Conservation (phyloP, 2,329 filamentous ascomycete genomes). For the Phialemoniopsis sp. region DNA sequence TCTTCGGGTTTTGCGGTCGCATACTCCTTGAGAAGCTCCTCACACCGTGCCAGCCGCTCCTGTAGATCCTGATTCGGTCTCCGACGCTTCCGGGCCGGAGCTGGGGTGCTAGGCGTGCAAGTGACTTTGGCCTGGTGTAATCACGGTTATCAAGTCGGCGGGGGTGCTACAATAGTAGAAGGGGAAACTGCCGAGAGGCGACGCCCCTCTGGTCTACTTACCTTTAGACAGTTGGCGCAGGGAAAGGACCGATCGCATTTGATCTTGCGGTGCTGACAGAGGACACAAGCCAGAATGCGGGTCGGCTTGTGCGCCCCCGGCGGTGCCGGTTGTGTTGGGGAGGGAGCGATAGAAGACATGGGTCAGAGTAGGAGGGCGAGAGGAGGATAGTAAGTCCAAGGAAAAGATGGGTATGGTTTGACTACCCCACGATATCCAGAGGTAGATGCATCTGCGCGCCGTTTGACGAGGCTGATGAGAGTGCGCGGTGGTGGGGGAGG, state of each 20-base stretch:
- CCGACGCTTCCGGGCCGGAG: constrained; percentile 54
- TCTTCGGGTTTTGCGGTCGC: constrained; percentile 28
- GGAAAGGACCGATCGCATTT: constrained; percentile 57
- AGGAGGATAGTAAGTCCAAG: too few species aligned
- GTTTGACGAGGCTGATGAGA: too few species aligned
- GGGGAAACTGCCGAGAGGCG: background rate
- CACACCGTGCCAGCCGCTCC: constrained; percentile 54
- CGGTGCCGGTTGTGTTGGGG: constrained; percentile 1
- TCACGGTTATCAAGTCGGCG: background rate
- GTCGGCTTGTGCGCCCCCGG: constrained; percentile 26
- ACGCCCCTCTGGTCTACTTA: constrained; percentile 22
- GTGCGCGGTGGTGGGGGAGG: too few species aligned
- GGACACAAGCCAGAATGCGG: constrained; percentile 48
- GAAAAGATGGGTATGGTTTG: too few species aligned
- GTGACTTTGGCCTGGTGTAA: constrained; percentile 48
- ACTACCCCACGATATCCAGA: too few species aligned
- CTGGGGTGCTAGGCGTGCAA: constrained; percentile 56
- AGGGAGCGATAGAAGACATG: constrained; percentile 5
- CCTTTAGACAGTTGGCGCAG: constrained; percentile 58
- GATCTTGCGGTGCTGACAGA: constrained; percentile 60
- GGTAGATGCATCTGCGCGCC: too few species aligned
- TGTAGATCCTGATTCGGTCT: constrained; percentile 59
- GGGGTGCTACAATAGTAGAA: background rate
- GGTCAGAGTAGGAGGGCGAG: background rate
- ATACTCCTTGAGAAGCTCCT: constrained; percentile 55